These are phyloP conservation scores for Globisporangium okanoganense DNA, from an alignment of 352 stramenopile genomes.

Conservation along the genomic window DNA sequence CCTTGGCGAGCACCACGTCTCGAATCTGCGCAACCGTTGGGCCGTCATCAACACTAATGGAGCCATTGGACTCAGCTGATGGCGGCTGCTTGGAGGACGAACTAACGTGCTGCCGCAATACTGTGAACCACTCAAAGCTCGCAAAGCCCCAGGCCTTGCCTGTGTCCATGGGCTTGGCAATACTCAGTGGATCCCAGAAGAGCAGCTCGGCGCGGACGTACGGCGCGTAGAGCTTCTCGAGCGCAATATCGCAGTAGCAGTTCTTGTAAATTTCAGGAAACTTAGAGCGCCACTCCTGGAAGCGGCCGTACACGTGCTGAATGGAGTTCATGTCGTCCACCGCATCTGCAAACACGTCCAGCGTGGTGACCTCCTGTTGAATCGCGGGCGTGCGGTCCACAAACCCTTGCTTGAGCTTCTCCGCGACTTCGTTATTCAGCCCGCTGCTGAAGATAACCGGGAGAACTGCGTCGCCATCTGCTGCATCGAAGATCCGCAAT, in stretches of 20 bases:
- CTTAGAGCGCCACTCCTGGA: conserved; percentile 68
- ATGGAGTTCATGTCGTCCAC: conserved; percentile 72
- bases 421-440: neutral
- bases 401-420: conserved; percentile 24
- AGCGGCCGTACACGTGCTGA: conserved; percentile 48
- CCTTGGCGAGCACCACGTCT: conserved; percentile 48
- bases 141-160: conserved; percentile 24
- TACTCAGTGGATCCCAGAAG: conserved; percentile 55
- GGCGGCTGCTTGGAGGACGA: neutral
- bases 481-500: conserved; percentile 5
- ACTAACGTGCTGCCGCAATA: conserved; percentile 33
- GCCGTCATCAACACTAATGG: conserved; percentile 15
- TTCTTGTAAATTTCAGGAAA: conserved; percentile 71
- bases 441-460: neutral
- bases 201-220: conserved; percentile 67
- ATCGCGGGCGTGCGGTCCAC: conserved; percentile 10
- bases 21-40: conserved; percentile 40
- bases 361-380: neutral
- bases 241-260: conserved; percentile 53
- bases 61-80: neutral
- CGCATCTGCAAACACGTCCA: conserved; percentile 53
- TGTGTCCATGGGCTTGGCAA: conserved; percentile 9
- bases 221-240: conserved; percentile 54
- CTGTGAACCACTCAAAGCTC: conserved; percentile 52
- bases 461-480: neutral